Conservation (phyloP, 73 alveolate species). For the Tetrahymena elliotti region DNA sequence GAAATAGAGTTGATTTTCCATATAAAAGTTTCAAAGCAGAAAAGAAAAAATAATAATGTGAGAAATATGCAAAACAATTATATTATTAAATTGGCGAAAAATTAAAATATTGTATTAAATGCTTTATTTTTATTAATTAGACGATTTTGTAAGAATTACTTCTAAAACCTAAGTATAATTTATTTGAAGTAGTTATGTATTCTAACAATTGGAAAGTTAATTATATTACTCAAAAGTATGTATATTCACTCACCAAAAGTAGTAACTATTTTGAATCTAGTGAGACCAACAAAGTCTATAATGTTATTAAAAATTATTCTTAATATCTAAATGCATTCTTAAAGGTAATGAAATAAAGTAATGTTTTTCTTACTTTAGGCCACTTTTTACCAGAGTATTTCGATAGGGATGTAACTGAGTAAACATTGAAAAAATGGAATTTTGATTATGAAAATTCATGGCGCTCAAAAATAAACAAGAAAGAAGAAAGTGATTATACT, state of each 20-base stretch:
- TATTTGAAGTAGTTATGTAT: neutral
- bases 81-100: neutral
- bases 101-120: neutral
- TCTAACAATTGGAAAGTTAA: neutral
- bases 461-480: neutral
- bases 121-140: neutral
- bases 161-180: neutral
- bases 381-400: neutral
- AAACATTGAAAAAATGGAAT: neutral
- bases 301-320: neutral
- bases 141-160: neutral
- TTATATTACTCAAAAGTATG: neutral
- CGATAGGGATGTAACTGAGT: neutral
- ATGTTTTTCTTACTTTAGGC: neutral
- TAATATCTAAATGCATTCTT: neutral
- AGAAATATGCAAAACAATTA: neutral
- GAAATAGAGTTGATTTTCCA: too few relatives aligned
- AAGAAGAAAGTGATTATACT: neutral
- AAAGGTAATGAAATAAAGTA: neutral
- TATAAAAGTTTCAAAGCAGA: too few relatives aligned
- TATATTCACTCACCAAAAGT: neutral
- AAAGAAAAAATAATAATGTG: too few relatives aligned
- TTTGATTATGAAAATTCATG: neutral
- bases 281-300: neutral
- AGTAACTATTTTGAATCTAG: neutral